Evolutionary conservation across 495 filamentous ascomycete genomes (phyloP).

Genomic region (Penicillium chermesinum): DNA sequence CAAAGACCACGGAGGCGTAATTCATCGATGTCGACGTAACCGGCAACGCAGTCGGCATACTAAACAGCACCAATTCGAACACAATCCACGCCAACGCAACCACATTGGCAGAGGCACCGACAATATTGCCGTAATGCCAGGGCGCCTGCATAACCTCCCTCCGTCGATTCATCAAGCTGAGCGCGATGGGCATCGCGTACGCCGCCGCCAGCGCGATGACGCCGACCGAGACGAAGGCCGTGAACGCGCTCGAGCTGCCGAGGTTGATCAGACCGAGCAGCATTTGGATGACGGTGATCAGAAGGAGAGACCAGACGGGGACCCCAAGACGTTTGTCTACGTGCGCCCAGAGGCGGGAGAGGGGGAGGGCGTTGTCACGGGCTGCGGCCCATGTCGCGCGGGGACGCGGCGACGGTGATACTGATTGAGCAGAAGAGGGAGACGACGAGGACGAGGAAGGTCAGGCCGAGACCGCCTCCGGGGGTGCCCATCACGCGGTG

Average conservation of each 20-base stretch:
- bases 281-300: slow-evolving; percentile 38
- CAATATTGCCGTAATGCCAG: slow-evolving; percentile 49
- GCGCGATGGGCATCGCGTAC: slow-evolving; percentile 54
- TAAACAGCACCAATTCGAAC: slow-evolving; percentile 56
- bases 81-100: slow-evolving; percentile 55
- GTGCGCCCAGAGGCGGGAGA: slow-evolving; percentile 29
- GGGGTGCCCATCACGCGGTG: slow-evolving; percentile 42
- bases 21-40: slow-evolving; percentile 50
- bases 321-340: slow-evolving; percentile 28
- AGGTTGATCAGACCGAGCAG: slow-evolving; percentile 59
- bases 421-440: slow-evolving; percentile 58
- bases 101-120: slow-evolving; percentile 54
- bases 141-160: slow-evolving; percentile 46
- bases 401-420: slow-evolving; percentile 55
- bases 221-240: slow-evolving; percentile 59
- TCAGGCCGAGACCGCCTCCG: slow-evolving; percentile 43
- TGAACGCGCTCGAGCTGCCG: slow-evolving; percentile 55
- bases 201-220: slow-evolving; percentile 55
- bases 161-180: slow-evolving; percentile 49
- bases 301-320: slow-evolving; percentile 33
- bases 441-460: slow-evolving; percentile 55
- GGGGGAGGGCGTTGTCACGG: slow-evolving; percentile 47
- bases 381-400: slow-evolving; percentile 58
- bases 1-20: slow-evolving; percentile 61
- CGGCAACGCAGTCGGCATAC: slow-evolving; percentile 47